Base-by-base conservation (phyloP, 306 rosid species). In the Lagenaria siceraria region DNA sequence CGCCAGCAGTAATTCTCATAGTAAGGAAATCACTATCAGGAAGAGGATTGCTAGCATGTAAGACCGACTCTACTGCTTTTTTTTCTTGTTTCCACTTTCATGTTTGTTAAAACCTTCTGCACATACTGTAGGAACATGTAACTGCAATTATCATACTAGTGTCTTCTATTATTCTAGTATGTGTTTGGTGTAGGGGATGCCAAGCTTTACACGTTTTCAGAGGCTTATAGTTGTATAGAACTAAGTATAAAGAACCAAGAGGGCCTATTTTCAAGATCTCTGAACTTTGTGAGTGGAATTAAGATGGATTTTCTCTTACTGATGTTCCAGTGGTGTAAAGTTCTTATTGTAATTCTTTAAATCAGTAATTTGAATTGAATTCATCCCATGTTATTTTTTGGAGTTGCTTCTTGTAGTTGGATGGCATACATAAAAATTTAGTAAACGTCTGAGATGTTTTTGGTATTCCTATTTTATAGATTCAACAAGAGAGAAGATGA, bases 401-500 rank as follows among this genome's bases (percentile, higher is more conserved):
- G 52, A 69, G 75, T 69, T 38, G 74, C 19, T 66, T 38, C 31
- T 66, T 38, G 74, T 33, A 1, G 3, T 21, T 48, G 19, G 0
- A 25, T 54, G 12, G 74, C 27, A 8, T 46, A n/a, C 27, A 1
- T 14, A 1, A 7, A 70, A 22, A 22, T 27, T 49, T 46, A 22
- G 24, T 68, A 21, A 42, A 22, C 11, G 14, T 42, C 22, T 46
- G 22, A n/a, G 22, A 29, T 69, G 36, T 43, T 27, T 10, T 22
- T 14, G 54, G 36, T 69, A 13, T 54, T 53, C 6, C 25, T 6
- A 15, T 58, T 72, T 77, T 79, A 9, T 80, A 94, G 97, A 90
- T 91, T 87, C 74, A 91, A 94, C 85, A 94, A 90, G 83, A 84
- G 93, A 79, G 97, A 94, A 82, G 97, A 94, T 4, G 98, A 89